Base-by-base conservation (phyloP, 768 basidiomycete genomes). In the Pleurotus cornucopiae region DNA sequence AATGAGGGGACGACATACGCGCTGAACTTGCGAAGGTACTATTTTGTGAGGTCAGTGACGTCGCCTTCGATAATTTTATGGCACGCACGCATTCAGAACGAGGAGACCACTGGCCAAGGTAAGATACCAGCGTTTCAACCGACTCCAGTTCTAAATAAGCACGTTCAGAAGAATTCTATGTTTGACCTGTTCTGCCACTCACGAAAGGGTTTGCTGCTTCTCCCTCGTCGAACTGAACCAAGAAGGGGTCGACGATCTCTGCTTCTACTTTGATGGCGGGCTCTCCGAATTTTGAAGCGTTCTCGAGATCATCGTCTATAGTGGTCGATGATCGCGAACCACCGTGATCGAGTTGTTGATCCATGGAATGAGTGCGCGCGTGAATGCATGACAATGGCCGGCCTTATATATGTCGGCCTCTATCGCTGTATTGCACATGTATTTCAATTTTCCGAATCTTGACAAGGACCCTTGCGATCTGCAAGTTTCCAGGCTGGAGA, bases 21-120 rank as follows among this genome's bases (percentile, higher is more conserved):
- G 81, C 80, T 13, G 84, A 78, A 59, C 83, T 85, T 13, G 86
- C 77, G 63, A 84, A 86, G 1, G 85, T 85, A 18, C 84, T 86
- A 58, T 12, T 53, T 34, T 49, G 14, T 16, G 39, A 58, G 44
- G 41, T 18, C 37, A 49, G 39, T 4, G 4, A 60, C 49, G 5
- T 25, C 46, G 26, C 23, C 44, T 23, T 39, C 40, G n/a, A 30
- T 39, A 12, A 7, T 39, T 14, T 25, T 21, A 14, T 48, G 26
- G 34, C 25, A 72, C 78, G 61, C 54, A 81, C 83, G 79, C 79
- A 63, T 80, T 81, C 52, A 85, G 67, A 37, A 84, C 79, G 21
- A 85, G 71, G 3, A 83, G 21, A 18, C 80, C 76, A 16, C 71
- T 75, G 13, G 75, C 59, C 49, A 76, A n/a, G 6, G 81, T 81